Base-by-base conservation (phyloP, 306 rosid species). In the Castanea sativa region DNA sequence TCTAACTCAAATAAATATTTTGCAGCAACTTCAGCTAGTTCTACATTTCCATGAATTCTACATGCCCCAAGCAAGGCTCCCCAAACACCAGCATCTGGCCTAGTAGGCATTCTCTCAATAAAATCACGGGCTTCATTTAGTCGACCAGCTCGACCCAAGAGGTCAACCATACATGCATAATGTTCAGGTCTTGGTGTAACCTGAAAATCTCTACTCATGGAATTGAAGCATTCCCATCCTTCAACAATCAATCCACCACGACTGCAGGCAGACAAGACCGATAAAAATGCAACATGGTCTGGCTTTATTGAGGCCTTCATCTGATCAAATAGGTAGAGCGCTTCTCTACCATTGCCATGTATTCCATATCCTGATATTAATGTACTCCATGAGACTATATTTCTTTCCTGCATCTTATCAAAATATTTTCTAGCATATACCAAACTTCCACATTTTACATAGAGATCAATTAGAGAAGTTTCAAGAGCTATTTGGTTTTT, bases 21-120 rank as follows among this genome's bases (percentile, higher is more conserved):
- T 29, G 85, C 80, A 38, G 91, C 83, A 74, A 76, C 73, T 80
- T 87, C 72, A 19, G 87, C 87, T 79, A 87, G 73, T 78, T 87
- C 84, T 65, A 78, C 80, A 56, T 88, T 80, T 29, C 73, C 73
- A 81, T 85, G 84, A 59, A 81, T 80, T 73, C 80, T 80, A 73
- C 85, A 88, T 32, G 85, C 89, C 15, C 87, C 87, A 18, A 85
- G 86, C 5, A 88, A 76, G 60, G 91, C 83, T 43, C 85, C 89
- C 89, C 91, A 88, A 32, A 88, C 82, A 32, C 73, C 84, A 55
- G 80, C 78, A 78, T 79, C 79, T 76, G 91, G 84, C 53, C 38
- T 78, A 64, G 76, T 64, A 19, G 86, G 87, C 91, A 88, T 88
- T 71, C 73, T 72, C 60, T 74, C 74, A 73, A 85, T 88, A 76